Base-by-base conservation (phyloP, 441 rosid species). In the Flueggea neowawraea region DNA sequence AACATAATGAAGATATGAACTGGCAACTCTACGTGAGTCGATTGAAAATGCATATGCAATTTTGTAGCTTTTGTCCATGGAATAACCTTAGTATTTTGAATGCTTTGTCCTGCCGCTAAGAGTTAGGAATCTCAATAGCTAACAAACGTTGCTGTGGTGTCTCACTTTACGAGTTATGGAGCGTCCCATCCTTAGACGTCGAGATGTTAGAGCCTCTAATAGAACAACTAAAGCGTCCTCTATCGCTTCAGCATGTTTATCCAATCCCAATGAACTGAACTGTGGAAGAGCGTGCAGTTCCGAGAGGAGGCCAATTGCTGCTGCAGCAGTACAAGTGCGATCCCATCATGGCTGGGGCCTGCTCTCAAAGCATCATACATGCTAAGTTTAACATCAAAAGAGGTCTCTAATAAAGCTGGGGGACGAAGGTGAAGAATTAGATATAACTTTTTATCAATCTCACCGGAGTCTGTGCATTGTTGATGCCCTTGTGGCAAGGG, bases 281-380 rank as follows among this genome's bases (percentile, higher is more conserved):
- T 72, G 56, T 45, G 89, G 89, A 54, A 87, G 81, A 54, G 69
- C 68, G 32, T 85, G 89, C 67, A 93, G 74, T 83, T 90, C 93
- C 3, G 80, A 76, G 45, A 93, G 81, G 53, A 90, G 86, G 69
- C 84, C 83, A 55, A 80, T 78, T 53, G 96, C 96, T 58, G 98
- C 97, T 22, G 90, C 95, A 4, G 96, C 95, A 1, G 96, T 90
- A 61, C 98, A 93, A 32, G 98, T 93, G 16, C 90, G 85, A 69
- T 90, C 96, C 96, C 90, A 88, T 61, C 96, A 90, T 55, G 98
- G 97, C 74, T 94, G 98, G 16, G 98, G 93, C 73, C 98, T 90
- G 78, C 63, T 47, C 55, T 53, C 65, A 55, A 41, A 68, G 57
- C 22, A 54, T 17, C 13, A 55, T 31, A 31, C 9, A 11, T 3